Evolutionary conservation across 352 stramenopile species (phyloP).

Genomic region (Pythium angustatum): DNA sequence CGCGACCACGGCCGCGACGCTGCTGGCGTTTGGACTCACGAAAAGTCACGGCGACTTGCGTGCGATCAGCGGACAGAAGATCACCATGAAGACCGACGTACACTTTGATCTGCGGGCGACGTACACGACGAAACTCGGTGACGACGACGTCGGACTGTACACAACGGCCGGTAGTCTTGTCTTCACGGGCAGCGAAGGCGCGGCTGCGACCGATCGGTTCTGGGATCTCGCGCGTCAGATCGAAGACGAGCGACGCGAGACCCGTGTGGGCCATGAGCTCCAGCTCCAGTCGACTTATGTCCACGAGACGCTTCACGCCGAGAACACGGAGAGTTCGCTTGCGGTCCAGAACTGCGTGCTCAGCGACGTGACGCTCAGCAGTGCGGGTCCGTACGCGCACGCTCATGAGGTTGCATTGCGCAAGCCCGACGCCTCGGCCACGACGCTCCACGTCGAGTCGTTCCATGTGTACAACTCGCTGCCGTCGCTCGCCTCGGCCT

Average conservation of each 20-base stretch:
- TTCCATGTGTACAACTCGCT: constrained; percentile 62
- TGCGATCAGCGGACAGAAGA: background rate
- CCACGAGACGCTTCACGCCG: constrained; percentile 54
- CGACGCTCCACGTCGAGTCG: constrained; percentile 39
- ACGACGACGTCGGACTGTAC: constrained; percentile 51
- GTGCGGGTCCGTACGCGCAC: constrained; percentile 37
- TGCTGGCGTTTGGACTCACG: constrained; percentile 48
- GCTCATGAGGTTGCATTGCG: constrained; percentile 8
- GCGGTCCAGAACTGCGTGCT: constrained; percentile 44
- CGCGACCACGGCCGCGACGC: constrained; percentile 41
- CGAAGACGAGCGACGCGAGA: constrained; percentile 48
- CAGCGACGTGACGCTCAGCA: constrained; percentile 46
- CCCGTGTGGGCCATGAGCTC: constrained; percentile 51
- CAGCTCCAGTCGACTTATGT: constrained; percentile 64
- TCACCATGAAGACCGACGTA: constrained; percentile 48
- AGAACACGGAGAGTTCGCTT: constrained; percentile 36
- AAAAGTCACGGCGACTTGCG: constrained; percentile 36
- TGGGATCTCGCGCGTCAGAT: constrained; percentile 55
- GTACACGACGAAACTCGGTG: constrained; percentile 17
- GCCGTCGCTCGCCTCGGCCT: constrained; percentile 51
- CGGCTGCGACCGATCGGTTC: constrained; percentile 37
- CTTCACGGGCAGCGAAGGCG: constrained; percentile 53
- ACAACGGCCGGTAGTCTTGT: constrained; percentile 44
- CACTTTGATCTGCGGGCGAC: constrained; percentile 44
- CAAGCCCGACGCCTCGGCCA: constrained; percentile 17